These are phyloP conservation scores for Hirsutella thompsonii DNA, from an alignment of 2,329 filamentous ascomycete genomes.

Conservation along the genomic window DNA sequence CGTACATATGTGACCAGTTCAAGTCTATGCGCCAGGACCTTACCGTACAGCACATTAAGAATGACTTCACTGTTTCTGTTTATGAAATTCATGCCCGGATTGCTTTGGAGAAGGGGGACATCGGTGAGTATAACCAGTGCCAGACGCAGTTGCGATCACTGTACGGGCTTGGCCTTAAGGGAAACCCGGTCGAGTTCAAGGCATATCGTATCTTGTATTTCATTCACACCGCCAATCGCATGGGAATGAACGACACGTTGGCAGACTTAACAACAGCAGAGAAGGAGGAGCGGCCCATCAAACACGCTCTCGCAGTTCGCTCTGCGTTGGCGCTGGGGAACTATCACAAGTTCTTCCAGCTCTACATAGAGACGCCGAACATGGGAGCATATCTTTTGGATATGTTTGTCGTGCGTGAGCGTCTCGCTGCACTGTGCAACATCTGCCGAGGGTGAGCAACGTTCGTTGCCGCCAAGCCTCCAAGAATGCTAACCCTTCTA, in stretches of 20 bases:
- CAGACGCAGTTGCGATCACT: constrained; percentile 93
- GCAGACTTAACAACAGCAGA: constrained; percentile 98
- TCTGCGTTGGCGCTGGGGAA: constrained; percentile 88
- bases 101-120: constrained; percentile 92
- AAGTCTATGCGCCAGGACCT: constrained; percentile 97
- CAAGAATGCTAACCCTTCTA: constrained; percentile 28
- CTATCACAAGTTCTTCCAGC: constrained; percentile 94
- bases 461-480: no score
- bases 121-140: constrained; percentile 99
- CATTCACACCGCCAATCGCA: constrained; percentile 96
- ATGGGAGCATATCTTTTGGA: constrained; percentile 99
- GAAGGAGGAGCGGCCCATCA: constrained; percentile 72
- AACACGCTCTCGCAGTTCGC: constrained; percentile 83
- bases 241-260: constrained; percentile 94
- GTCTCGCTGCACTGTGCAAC: constrained; percentile 76
- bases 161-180: constrained; percentile 76
- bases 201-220: constrained; percentile 99
- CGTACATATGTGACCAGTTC: constrained; percentile 98
- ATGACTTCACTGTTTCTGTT: constrained; percentile 88
- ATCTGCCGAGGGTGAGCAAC: constrained; percentile 96
- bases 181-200: constrained; percentile 90
- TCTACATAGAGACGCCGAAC: constrained; percentile 87
- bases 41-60: constrained; percentile 94
- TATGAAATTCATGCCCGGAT: constrained; percentile 98
- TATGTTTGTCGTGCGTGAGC: constrained; percentile 94